Evolutionary conservation across 148 eudicot species (phyloP).

Genomic region (Silene conica): DNA sequence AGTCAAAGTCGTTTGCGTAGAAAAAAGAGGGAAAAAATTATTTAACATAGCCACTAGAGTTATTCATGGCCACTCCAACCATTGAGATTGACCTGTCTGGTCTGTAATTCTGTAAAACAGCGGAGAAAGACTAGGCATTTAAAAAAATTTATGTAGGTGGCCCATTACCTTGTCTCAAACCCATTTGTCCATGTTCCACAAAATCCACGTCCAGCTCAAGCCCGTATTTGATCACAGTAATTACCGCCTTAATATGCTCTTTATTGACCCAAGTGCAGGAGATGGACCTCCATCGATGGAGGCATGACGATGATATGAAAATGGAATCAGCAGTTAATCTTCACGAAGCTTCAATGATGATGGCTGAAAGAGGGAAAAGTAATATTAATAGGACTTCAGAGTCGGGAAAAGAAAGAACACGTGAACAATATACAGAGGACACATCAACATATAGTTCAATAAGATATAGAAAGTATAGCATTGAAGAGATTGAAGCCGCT

Average conservation of each 20-base stretch:
- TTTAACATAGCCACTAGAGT: too few species aligned
- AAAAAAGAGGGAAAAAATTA: not conserved
- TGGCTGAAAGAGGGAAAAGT: conserved; percentile 32
- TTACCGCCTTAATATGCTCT: not conserved
- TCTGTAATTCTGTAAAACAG: not conserved
- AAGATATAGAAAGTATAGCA: conserved; percentile 44
- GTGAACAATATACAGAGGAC: conserved; percentile 14
- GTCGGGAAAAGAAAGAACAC: conserved; percentile 27
- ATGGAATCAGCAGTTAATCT: conserved; percentile 29
- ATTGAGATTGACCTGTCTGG: too few species aligned
- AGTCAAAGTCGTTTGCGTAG: not conserved
- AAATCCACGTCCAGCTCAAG: not conserved
- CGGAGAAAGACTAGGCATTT: not conserved
- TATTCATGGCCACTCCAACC: too few species aligned
- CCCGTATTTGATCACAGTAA: not conserved
- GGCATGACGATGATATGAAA: conserved; percentile 41
- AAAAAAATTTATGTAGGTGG: not conserved
- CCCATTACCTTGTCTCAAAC: not conserved
- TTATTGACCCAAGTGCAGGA: conserved; percentile 35
- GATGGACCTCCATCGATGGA: conserved; percentile 49
- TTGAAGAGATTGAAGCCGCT: conserved; percentile 53
- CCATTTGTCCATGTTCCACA: not conserved
- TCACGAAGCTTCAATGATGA: conserved; percentile 33
- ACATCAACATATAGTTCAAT: conserved; percentile 22
- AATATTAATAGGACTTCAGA: conserved; percentile 27